phyloP scores from a whole-genome alignment of 2,329 filamentous ascomycete genomes.

The Trichoderma lentiforme region DNA sequence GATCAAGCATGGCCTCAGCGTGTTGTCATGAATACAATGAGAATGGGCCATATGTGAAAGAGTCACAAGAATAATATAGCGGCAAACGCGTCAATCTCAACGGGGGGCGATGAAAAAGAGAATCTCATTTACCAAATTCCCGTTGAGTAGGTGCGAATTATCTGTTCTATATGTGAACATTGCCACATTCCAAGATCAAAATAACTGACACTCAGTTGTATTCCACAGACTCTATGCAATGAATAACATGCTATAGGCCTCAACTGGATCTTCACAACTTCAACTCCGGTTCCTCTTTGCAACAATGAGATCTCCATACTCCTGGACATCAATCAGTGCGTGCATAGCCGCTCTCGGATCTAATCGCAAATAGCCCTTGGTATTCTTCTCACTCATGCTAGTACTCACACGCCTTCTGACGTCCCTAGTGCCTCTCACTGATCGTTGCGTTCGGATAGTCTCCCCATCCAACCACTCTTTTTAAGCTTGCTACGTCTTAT shows the following conservation, averaged over 20 bases:
- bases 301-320: background rate
- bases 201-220: background rate
- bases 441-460: background rate
- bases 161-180: background rate
- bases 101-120: background rate
- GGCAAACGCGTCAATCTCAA: background rate
- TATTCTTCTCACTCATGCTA: background rate
- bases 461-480: background rate
- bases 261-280: background rate
- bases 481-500: background rate
- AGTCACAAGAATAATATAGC: background rate
- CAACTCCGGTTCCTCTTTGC: background rate
- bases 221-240: background rate
- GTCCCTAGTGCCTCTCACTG: background rate
- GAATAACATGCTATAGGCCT: background rate
- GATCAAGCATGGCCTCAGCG: background rate
- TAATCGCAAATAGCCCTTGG: background rate
- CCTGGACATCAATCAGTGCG: background rate
- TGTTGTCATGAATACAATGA: background rate
- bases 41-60: background rate
- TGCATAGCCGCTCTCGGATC: conserved; percentile 6
- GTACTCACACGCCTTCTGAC: background rate
- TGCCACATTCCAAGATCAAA: background rate
- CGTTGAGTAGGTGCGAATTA: background rate
- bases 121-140: background rate